phyloP scores from a whole-genome alignment of 768 basidiomycete species.

The Cystofilobasidium capitatum region DNA sequence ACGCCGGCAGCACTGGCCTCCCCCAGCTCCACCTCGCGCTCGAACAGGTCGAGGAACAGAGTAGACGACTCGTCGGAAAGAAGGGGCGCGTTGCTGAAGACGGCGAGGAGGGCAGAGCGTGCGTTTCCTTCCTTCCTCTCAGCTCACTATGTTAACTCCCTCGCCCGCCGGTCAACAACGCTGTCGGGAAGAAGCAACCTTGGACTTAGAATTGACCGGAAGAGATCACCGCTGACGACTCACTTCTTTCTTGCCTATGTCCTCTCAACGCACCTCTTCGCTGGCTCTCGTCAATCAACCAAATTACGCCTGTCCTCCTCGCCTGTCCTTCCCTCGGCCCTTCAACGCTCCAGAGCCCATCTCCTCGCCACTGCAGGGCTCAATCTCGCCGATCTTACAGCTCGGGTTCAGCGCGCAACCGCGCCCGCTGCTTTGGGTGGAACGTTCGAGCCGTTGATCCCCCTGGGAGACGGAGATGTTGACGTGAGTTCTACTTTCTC shows the following conservation, averaged over 20 bases:
- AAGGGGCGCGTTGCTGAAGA: slow-evolving; percentile 12
- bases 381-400: slow-evolving; percentile 76
- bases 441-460: slow-evolving; percentile 81
- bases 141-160: slow-evolving; percentile 39
- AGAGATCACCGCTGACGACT: too few species aligned
- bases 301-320: neutral
- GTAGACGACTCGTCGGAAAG: slow-evolving; percentile 53
- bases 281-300: slow-evolving; percentile 12
- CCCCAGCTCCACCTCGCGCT: slow-evolving; percentile 81
- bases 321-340: neutral
- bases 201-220: too few species aligned
- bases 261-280: neutral
- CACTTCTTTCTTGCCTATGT: slow-evolving; percentile 49
- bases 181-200: too few species aligned
- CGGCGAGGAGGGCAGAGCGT: slow-evolving; percentile 30
- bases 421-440: slow-evolving; percentile 49
- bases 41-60: slow-evolving; percentile 91
- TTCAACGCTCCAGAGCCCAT: slow-evolving; percentile 44
- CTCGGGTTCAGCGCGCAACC: slow-evolving; percentile 67
- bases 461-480: slow-evolving; percentile 87
- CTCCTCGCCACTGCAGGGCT: slow-evolving; percentile 88
- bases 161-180: too few species aligned
- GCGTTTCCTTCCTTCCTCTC: slow-evolving; percentile 50
- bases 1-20: slow-evolving; percentile 67
- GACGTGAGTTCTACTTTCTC: slow-evolving; percentile 40